phyloP scores from a whole-genome alignment of 1,139 yeast genomes.

The Pichia sp. region DNA sequence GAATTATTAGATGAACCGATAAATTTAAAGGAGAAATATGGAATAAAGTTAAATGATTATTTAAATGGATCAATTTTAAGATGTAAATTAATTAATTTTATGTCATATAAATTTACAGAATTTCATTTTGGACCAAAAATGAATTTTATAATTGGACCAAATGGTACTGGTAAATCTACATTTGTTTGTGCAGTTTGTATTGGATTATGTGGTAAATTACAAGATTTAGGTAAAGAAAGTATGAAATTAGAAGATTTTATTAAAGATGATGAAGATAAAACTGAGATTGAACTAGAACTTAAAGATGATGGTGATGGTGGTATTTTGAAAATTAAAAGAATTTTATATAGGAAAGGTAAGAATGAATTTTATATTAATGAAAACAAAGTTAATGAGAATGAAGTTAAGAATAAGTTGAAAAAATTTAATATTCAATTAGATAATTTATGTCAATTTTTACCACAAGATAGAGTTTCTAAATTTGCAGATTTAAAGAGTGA shows the following conservation, averaged over 20 bases:
- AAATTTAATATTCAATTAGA: constrained; percentile 74
- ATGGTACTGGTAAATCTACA: constrained; percentile 94
- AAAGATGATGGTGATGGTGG: constrained; percentile 35
- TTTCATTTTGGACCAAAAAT: constrained; percentile 75
- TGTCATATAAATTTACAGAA: constrained; percentile 73
- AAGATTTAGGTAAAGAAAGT: constrained; percentile 71
- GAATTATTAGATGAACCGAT: constrained; percentile 14
- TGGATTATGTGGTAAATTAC: constrained; percentile 79
- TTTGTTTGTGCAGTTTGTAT: constrained; percentile 90
- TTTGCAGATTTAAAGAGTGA: constrained; percentile 81
- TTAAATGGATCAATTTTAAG: constrained; percentile 61
- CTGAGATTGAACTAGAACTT: constrained; percentile 59
- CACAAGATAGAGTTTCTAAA: constrained; percentile 92
- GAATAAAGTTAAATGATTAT: constrained; percentile 19
- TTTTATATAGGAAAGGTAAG: constrained; percentile 32
- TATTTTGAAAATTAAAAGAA: constrained; percentile 37
- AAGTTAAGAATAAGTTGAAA: constrained; percentile 40
- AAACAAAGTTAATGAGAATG: constrained; percentile 34
- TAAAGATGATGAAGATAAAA: constrained; percentile 56
- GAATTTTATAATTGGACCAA: constrained; percentile 94
- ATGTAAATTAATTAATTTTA: constrained; percentile 65
- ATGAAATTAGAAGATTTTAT: constrained; percentile 61
- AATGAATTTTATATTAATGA: constrained; percentile 60
- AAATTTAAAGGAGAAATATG: constrained; percentile 13
- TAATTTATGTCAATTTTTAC: constrained; percentile 87